Base-by-base conservation (phyloP, 2,329 filamentous ascomycete species). In the Neofusicoccum sp. region DNA sequence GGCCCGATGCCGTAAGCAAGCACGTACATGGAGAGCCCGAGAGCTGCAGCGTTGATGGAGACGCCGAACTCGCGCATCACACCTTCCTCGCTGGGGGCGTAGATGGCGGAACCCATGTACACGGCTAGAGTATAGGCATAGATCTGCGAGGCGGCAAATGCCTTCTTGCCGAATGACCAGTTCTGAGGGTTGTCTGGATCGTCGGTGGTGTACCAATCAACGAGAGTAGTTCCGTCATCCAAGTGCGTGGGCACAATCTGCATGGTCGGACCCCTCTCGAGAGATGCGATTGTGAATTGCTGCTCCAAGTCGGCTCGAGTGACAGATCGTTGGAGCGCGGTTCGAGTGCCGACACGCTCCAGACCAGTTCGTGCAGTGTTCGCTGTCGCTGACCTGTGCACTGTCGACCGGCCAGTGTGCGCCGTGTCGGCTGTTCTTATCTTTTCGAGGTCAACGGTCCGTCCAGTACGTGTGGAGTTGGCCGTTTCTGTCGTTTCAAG, bases 21-120 rank as follows among this genome's bases (percentile, higher is more conserved):
- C 1, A 89, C 85, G 67, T 87, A 89, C 61, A 89, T 79, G 0
- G 84, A 80, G 4, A 89, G 76, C 0, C 84, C 85, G 0, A 88
- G 76, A 0, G 82, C 81, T 2, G 84, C 82, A 8, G 80, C 76
- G 8, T 82, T 75, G 31, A 78, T 70, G 24, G 76, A 76, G 41
- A 88, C 81, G 31, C 78, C 77, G 64, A 87, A 88, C 16, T 76
- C 74, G 7, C 73, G 63, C 69, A 82, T 80, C 14, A 89, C 76
- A 6, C 81, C 81, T 6, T 67, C 61, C 6, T 70, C 71, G 14
- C 69, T 73, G 7, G 77, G 73, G 0, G 73, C 69, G 71, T 85
- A 86, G 61, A 87, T 82, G 1, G 79, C 75, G 1, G 76, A 78
- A 4, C 79, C 80, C 66, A 78, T 80, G 66, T 84, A 84, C 3